Evolutionary conservation across 768 basidiomycete genomes (phyloP), one percentile per base, ranked within the genome.

Genomic region (Phaeotremella skinneri): DNA sequence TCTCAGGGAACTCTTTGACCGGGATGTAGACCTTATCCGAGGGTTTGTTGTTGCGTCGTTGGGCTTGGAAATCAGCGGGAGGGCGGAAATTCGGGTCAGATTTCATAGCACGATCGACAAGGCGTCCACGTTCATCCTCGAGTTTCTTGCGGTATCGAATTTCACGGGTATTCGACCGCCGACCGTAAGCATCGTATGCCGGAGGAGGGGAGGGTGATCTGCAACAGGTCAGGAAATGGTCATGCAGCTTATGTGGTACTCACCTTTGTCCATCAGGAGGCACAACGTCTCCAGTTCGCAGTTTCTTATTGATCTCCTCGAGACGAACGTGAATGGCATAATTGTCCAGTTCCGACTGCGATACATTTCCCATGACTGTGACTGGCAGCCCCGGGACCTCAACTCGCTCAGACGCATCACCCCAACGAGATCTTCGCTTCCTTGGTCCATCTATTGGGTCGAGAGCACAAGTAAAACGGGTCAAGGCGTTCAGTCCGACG

Each of bases 11-110:
- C 79, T 99, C 96, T 78, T 99, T 98, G 76, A 97, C 93, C 39
- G 96, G 96, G 61, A 99, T 97, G 76, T 98, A 99, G 61, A 99
- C 96, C 79, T 98, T 98, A 60, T 99, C 96, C 31, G 89, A 89
- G 14, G 94, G 93, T 48, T 91, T 85, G 59, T 90, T 89, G 41
- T 89, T 90, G 55, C 73, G 64, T 30, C 91, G 87, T 78, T 96
- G 94, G 75, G 91, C 87, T 76, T 91, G 89, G 74, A 97, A 94
- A 78, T 99, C 96, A 56, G 91, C 88, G 9, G 96, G 96, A 54
- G 96, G 92, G 41, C 89, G 90, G 82, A 94, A 99, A 74, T 92
- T 93, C 17, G 96, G 96, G 72, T 99, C 96, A 61, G 90, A 89
- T 79, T 94, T 94, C 85, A 98, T 88, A 31, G 93, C 93, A 30